Base-by-base conservation (phyloP, 768 basidiomycete genomes). In the Collybiopsis confluens region DNA sequence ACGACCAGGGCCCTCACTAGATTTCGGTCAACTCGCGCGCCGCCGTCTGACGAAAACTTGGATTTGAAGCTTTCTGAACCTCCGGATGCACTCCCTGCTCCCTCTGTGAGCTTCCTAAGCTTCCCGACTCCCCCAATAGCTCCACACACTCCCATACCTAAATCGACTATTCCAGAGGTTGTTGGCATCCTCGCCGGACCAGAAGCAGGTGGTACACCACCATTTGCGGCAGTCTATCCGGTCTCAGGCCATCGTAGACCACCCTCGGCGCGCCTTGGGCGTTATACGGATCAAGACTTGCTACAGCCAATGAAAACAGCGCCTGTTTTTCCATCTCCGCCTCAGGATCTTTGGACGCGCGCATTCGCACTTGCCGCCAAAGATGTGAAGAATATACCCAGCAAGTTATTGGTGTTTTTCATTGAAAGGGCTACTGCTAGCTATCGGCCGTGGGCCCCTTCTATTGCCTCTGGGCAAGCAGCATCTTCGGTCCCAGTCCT, bases 261-360 rank as follows among this genome's bases (percentile, higher is more conserved):
- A 4, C 45, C 18, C 33, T 18, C 21, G 33, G 16, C 8, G n/a
- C n/a, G 18, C 27, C 4, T 10, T 13, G 1, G 33, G 10, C 27
- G 28, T 30, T 3, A 2, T 18, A 27, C 9, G 15, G 20, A 48
- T 1, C n/a, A n/a, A n/a, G n/a, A n/a, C n/a, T n/a, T n/a, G n/a
- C n/a, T n/a, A n/a, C 10, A 13, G n/a, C 16, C 1, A 21, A 0
- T 3, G 11, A 8, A 8, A 35, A 2, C 18, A 15, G 47, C 23
- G 35, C 8, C 33, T 20, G 8, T 15, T 10, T 35, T 35, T 13
- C 35, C n/a, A n/a, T n/a, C 47, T 9, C 37, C 47, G 21, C 33
- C 47, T 18, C 47, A 48, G 24, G 33, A 48, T 9, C 50, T 52
- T 0, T 52, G 50, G 50, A 52, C 50, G 13, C 50, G 50, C 16